Percentiles rank a stretch among this genome's conserved stretches.
Evolutionary conservation across 2,329 filamentous ascomycete species (phyloP).

Genomic region (Penicillium sp.): DNA sequence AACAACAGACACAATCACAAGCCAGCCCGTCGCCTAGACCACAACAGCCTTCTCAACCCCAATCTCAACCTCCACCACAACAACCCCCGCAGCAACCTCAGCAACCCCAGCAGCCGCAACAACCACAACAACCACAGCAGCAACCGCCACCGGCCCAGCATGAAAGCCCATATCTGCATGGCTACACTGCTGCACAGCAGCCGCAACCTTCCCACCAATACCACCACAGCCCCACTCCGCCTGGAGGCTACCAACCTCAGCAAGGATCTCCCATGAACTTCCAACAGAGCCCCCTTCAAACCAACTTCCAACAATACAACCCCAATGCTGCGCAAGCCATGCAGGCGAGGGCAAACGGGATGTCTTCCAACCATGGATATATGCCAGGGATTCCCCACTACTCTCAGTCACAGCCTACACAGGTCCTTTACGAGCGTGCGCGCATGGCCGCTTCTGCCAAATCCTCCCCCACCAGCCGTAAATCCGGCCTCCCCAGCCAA

Average conservation of each 20-base stretch:
- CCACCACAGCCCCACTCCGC: constrained; percentile 39
- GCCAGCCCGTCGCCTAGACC: constrained; percentile 18
- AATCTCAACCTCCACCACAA: constrained; percentile 24
- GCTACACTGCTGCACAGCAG: constrained; percentile 38
- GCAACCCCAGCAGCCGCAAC: constrained; percentile 25
- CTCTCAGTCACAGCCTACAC: constrained; percentile 53
- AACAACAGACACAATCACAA: constrained; percentile 27
- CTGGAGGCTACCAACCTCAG: constrained; percentile 35
- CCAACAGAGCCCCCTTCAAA: constrained; percentile 43
- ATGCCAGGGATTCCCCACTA: constrained; percentile 50
- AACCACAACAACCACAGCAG: constrained; percentile 23
- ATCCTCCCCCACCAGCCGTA: constrained; percentile 55
- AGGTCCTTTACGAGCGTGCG: constrained; percentile 60
- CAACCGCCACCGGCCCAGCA: constrained; percentile 25
- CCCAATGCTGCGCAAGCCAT: constrained; percentile 34
- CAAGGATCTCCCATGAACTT: constrained; percentile 36
- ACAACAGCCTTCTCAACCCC: constrained; percentile 31
- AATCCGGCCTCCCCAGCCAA: constrained; percentile 56
- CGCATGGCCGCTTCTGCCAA: constrained; percentile 58
- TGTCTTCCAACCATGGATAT: constrained; percentile 44
- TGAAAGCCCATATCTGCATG: constrained; percentile 36
- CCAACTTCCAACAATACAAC: constrained; percentile 46
- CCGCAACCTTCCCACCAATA: constrained; percentile 33
- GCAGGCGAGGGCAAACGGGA: constrained; percentile 34
- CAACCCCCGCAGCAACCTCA: constrained; percentile 22